A percentile compares a stretch with the other conserved stretches of the same genome.
These are phyloP conservation scores for Penicillium expansum DNA, from an alignment of 2,329 filamentous ascomycete genomes.

Conservation along the genomic window DNA sequence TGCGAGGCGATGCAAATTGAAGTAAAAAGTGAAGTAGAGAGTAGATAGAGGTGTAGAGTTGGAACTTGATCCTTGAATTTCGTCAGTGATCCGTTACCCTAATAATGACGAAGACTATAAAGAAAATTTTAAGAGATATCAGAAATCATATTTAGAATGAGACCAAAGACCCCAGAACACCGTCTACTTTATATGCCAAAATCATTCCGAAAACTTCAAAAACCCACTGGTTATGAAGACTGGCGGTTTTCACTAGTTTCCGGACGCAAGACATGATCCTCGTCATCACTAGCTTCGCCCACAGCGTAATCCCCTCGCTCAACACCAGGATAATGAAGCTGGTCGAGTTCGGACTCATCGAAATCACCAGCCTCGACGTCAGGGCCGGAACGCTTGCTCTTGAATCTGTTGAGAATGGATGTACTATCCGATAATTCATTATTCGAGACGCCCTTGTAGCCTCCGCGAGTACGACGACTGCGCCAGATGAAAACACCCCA, in stretches of 20 bases:
- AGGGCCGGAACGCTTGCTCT: conserved; percentile 39
- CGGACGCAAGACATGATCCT: conserved; percentile 14
- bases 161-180: neutral
- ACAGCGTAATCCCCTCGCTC: conserved; percentile 47
- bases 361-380: conserved; percentile 63
- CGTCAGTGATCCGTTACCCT: too few species aligned
- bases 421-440: conserved; percentile 36
- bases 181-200: conserved; percentile 4
- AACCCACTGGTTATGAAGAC: conserved; percentile 8
- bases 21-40: too few species aligned
- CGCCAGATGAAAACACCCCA: conserved; percentile 73
- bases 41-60: too few species aligned
- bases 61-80: too few species aligned
- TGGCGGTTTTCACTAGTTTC: neutral
- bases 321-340: conserved; percentile 44
- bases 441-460: conserved; percentile 43
- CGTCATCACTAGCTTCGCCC: conserved; percentile 47
- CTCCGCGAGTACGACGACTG: conserved; percentile 50
- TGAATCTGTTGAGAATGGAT: conserved; percentile 50
- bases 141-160: neutral
- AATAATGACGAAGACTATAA: too few species aligned
- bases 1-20: too few species aligned
- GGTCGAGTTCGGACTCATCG: conserved; percentile 60
- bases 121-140: too few species aligned
- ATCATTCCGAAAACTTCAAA: neutral